A percentile compares a stretch with the other conserved stretches of the same genome.
These are phyloP conservation scores for Nicotiana benthamiana DNA, from an alignment of 257 asterid species.

Conservation along the genomic window DNA sequence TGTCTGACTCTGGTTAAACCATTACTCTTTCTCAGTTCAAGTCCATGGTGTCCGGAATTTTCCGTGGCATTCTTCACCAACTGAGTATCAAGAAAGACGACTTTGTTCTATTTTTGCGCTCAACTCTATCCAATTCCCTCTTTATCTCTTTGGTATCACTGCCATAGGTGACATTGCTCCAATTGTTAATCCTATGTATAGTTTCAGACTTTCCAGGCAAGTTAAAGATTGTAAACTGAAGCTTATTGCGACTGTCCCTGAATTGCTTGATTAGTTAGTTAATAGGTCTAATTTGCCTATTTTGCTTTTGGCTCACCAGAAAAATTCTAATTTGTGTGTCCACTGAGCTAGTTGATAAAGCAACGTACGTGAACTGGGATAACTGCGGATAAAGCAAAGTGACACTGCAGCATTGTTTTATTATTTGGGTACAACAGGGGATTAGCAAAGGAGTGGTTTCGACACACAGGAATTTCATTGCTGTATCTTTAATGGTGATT, in stretches of 20 bases:
- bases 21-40: slow-evolving; percentile 18
- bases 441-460: slow-evolving; percentile 76
- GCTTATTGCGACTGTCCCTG: slow-evolving; percentile 26
- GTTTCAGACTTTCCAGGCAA: slow-evolving; percentile 19
- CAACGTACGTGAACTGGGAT: not conserved
- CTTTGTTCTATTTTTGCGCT: slow-evolving; percentile 21
- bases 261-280: slow-evolving; percentile 21
- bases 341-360: not conserved
- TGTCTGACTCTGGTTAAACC: slow-evolving; percentile 16
- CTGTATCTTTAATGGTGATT: slow-evolving; percentile 53
- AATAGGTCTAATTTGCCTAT: slow-evolving; percentile 20
- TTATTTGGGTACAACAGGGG: slow-evolving; percentile 77
- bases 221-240: slow-evolving; percentile 18
- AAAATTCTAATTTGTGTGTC: not conserved
- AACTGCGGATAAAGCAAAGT: not conserved
- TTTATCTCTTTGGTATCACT: slow-evolving; percentile 22
- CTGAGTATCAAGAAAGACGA: slow-evolving; percentile 24
- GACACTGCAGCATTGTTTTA: slow-evolving; percentile 26
- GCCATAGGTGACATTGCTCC: slow-evolving; percentile 27
- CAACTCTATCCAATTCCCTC: slow-evolving; percentile 27
- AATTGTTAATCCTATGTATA: slow-evolving; percentile 23
- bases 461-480: slow-evolving; percentile 66
- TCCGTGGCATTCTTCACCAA: slow-evolving; percentile 15
- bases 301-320: not conserved
- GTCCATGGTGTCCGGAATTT: slow-evolving; percentile 13